A percentile compares a stretch with the other conserved stretches of the same genome.
Evolutionary conservation across 805 yeast genomes (phyloP).

Genomic region (Wilhelminamyces savonicus): DNA sequence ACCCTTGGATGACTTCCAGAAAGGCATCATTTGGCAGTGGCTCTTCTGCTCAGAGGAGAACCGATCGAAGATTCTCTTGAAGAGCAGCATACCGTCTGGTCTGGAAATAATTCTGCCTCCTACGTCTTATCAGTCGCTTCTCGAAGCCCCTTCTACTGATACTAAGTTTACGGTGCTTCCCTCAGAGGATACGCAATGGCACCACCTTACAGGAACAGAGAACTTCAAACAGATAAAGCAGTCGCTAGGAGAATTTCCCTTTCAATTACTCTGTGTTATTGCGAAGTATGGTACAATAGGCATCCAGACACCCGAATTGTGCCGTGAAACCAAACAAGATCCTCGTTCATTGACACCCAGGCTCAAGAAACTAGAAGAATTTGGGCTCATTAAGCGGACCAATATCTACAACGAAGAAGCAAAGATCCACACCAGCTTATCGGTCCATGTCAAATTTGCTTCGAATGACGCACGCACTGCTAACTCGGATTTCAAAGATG

Average conservation of each 20-base stretch:
- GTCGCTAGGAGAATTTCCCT: conserved; percentile 45
- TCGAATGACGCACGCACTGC: conserved; percentile 18
- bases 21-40: conserved; percentile 36
- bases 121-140: conserved; percentile 7
- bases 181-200: conserved; percentile 51
- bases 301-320: conserved; percentile 52
- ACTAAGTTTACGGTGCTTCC: conserved; percentile 25
- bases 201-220: conserved; percentile 46
- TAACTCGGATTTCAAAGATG: conserved; percentile 13
- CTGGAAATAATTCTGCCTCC: too few species aligned
- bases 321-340: conserved; percentile 58
- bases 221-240: conserved; percentile 42
- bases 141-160: conserved; percentile 8
- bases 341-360: conserved; percentile 64
- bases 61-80: conserved; percentile 5
- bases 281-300: conserved; percentile 54
- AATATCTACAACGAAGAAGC: conserved; percentile 25
- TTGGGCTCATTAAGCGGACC: conserved; percentile 41
- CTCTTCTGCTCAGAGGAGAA: conserved; percentile 17
- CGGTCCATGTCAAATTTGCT: conserved; percentile 45
- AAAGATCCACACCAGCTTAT: conserved; percentile 48
- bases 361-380: conserved; percentile 46
- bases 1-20: conserved; percentile 28
- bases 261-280: conserved; percentile 54
- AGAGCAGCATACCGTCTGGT: too few species aligned